Percentiles rank a stretch among this genome's conserved stretches.
phyloP scores from a whole-genome alignment of 257 asterid species.

The Plantago elongata region DNA sequence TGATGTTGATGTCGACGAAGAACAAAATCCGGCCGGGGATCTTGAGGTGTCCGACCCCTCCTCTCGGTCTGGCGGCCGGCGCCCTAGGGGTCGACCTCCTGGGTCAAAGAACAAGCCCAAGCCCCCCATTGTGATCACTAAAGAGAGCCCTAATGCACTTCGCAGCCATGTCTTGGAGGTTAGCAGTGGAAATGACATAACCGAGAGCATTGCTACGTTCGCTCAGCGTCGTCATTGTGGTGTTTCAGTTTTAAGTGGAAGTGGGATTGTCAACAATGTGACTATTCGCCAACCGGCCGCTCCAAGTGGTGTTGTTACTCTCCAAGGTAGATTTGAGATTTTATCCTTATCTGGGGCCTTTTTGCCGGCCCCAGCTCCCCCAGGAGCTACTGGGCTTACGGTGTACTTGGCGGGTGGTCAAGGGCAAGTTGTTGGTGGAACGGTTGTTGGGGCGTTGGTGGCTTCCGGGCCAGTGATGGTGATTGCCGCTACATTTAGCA shows the following conservation, averaged over 20 bases:
- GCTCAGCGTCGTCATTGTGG: conserved; percentile 63
- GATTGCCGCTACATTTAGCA: conserved; percentile 64
- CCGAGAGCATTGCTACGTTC: conserved; percentile 48
- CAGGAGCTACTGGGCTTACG: conserved; percentile 51
- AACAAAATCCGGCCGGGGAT: conserved; percentile 38
- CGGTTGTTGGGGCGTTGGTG: conserved; percentile 47
- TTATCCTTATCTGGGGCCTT: conserved; percentile 66
- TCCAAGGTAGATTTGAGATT: conserved; percentile 68
- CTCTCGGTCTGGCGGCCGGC: conserved; percentile 46
- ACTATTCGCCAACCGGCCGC: conserved; percentile 56
- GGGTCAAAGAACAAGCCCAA: conserved; percentile 72
- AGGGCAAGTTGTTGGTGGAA: conserved; percentile 80
- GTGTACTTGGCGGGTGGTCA: conserved; percentile 76
- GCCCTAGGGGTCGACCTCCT: conserved; percentile 66
- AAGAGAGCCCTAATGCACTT: conserved; percentile 72
- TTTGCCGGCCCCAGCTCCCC: conserved; percentile 59
- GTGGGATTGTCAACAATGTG: conserved; percentile 56
- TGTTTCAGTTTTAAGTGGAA: conserved; percentile 67
- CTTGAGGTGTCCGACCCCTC: conserved; percentile 45
- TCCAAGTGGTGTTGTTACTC: conserved; percentile 46
- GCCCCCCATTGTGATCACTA: conserved; percentile 61
- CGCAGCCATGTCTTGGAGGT: conserved; percentile 73
- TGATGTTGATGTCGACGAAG: conserved; percentile 28
- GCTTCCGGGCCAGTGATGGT: conserved; percentile 88
- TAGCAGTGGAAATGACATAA: conserved; percentile 48